Percentiles rank a stretch among this genome's conserved stretches.
phyloP scores from a whole-genome alignment of 495 filamentous ascomycete species.

The Staphylotrichum longicolle region DNA sequence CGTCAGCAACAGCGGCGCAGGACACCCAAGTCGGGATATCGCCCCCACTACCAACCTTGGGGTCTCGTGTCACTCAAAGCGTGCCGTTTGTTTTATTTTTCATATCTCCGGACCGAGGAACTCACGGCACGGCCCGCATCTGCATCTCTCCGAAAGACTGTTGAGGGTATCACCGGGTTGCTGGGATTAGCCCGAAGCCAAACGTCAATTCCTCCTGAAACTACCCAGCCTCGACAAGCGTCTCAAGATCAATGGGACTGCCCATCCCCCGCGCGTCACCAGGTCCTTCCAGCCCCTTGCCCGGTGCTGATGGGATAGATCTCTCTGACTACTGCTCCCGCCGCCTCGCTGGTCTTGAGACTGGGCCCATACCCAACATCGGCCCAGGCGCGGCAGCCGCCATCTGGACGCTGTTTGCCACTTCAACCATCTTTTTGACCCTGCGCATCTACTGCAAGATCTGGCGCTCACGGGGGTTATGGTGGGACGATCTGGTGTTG shows the following conservation, averaged over 20 bases:
- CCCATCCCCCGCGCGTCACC: background rate
- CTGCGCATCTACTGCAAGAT: constrained; percentile 37
- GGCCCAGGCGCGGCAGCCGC: constrained; percentile 12
- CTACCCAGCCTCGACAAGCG: background rate
- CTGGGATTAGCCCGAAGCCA: too few species aligned
- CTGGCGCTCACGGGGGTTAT: constrained; percentile 25
- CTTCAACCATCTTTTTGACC: constrained; percentile 25
- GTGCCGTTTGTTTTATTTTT: too few species aligned
- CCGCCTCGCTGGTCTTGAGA: constrained; percentile 3
- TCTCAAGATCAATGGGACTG: background rate
- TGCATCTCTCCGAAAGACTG: too few species aligned
- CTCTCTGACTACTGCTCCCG: constrained; percentile 3
- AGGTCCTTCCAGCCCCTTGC: background rate
- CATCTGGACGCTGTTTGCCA: constrained; percentile 24
- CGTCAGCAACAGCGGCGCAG: too few species aligned
- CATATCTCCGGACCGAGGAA: too few species aligned
- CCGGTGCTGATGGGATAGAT: background rate
- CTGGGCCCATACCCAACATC: constrained; percentile 8
- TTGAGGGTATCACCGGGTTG: too few species aligned
- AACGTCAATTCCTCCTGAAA: background rate
- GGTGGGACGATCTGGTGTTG: constrained; percentile 35
- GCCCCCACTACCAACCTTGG: too few species aligned
- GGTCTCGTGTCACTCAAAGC: too few species aligned
- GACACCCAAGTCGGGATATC: too few species aligned
- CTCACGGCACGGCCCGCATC: too few species aligned